These are phyloP conservation scores for Byssochlamys sp. DNA, from an alignment of 2,329 filamentous ascomycete species.

Conservation along the genomic window DNA sequence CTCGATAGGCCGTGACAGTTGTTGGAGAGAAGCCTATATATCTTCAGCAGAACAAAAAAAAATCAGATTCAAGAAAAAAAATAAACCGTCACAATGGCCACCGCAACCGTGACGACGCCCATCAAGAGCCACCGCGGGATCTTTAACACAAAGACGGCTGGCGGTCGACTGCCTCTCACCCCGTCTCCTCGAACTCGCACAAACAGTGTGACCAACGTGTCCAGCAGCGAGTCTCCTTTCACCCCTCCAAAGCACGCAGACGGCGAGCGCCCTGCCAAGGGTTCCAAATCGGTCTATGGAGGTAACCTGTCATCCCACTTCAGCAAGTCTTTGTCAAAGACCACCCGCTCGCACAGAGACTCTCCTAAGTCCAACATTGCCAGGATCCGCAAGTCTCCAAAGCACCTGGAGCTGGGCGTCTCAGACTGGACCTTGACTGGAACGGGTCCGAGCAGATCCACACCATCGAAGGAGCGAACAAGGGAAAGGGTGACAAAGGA, in stretches of 20 bases:
- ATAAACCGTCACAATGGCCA: conserved; percentile 61
- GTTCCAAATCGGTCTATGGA: conserved; percentile 62
- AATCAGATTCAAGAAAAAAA: not conserved
- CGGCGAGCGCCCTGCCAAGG: conserved; percentile 44
- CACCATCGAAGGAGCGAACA: conserved; percentile 50
- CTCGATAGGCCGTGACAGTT: conserved; percentile 18
- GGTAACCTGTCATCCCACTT: conserved; percentile 73
- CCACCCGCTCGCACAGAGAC: conserved; percentile 55
- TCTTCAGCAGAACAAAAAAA: not conserved
- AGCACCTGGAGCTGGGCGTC: conserved; percentile 78
- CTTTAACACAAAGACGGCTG: conserved; percentile 84
- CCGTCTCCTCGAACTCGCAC: conserved; percentile 68
- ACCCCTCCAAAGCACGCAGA: conserved; percentile 57
- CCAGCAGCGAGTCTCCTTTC: conserved; percentile 61
- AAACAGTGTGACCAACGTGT: conserved; percentile 33
- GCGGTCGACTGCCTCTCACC: conserved; percentile 87
- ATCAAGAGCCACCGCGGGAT: conserved; percentile 89
- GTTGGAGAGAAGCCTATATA: not conserved
- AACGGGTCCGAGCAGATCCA: conserved; percentile 51
- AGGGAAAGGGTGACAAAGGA: not conserved
- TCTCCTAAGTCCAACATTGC: conserved; percentile 93
- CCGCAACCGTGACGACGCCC: conserved; percentile 72
- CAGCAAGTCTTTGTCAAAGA: conserved; percentile 49
- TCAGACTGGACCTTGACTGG: conserved; percentile 87
- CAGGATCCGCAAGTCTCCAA: conserved; percentile 60